Evolutionary conservation across 495 filamentous ascomycete species (phyloP).

Genomic region (Symbiotaphrina buchneri): DNA sequence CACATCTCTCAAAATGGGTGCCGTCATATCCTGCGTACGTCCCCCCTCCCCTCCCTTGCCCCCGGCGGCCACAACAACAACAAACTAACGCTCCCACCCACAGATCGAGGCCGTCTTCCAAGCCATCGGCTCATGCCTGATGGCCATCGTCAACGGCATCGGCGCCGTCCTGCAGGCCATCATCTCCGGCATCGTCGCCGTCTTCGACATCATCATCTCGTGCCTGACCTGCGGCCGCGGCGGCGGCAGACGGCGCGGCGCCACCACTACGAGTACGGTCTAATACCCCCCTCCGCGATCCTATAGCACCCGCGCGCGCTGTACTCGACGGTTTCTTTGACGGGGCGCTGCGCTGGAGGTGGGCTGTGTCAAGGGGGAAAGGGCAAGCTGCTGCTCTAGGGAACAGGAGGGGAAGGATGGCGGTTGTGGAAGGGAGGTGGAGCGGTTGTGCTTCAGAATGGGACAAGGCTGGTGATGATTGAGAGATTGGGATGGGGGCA

Average conservation of each 20-base stretch:
- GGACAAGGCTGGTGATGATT: too few relatives aligned
- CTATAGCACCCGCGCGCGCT: too few relatives aligned
- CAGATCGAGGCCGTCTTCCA: constrained; percentile 63
- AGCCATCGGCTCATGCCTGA: constrained; percentile 64
- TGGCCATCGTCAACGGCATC: constrained; percentile 66
- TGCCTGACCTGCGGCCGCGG: constrained; percentile 62
- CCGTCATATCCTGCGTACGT: constrained; percentile 89
- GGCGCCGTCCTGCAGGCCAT: constrained; percentile 53
- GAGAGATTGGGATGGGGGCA: too few relatives aligned
- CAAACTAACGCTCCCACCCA: constrained; percentile 1
- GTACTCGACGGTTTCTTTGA: too few relatives aligned
- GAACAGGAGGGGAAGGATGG: too few relatives aligned
- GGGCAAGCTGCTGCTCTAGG: too few relatives aligned
- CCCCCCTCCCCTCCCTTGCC: not conserved
- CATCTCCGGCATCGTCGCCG: constrained; percentile 54
- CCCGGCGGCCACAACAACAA: not conserved
- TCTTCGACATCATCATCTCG: constrained; percentile 69
- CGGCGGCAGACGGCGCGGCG: constrained; percentile 16
- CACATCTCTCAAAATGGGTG: constrained; percentile 51
- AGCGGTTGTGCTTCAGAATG: too few relatives aligned
- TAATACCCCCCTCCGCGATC: too few relatives aligned
- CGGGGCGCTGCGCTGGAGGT: too few relatives aligned
- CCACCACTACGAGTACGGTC: not conserved
- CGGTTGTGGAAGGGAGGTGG: too few relatives aligned
- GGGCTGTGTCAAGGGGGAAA: too few relatives aligned